Evolutionary conservation across 257 asterid genomes (phyloP).

Genomic region (Salvia hispanica): DNA sequence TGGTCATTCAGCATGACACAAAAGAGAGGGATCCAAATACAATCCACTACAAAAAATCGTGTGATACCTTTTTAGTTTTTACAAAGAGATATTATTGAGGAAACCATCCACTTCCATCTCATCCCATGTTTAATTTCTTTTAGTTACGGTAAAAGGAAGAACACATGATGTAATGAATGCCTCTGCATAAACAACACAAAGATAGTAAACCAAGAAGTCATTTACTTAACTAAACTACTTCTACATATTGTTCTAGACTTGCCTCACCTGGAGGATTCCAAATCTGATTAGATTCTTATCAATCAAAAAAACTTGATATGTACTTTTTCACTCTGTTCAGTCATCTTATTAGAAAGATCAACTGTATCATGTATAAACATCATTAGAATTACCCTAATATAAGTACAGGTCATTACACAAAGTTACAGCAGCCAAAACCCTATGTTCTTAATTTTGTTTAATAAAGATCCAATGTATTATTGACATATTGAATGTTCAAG

Average conservation of each 20-base stretch:
- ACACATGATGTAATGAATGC: not conserved
- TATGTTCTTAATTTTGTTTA: not conserved
- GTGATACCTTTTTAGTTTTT: not conserved
- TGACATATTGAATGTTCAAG: not conserved
- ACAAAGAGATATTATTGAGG: constrained; percentile 10
- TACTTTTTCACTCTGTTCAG: not conserved
- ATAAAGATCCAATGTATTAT: not conserved
- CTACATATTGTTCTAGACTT: not conserved
- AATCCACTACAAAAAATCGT: not conserved
- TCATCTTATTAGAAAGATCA: constrained; percentile 6
- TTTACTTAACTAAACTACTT: not conserved
- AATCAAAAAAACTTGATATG: not conserved
- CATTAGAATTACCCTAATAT: constrained; percentile 1
- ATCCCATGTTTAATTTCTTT: constrained; percentile 2
- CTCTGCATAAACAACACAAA: constrained; percentile 5
- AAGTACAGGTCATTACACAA: not conserved
- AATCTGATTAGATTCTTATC: constrained; percentile 5
- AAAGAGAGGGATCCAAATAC: constrained; percentile 7
- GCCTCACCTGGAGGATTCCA: not conserved
- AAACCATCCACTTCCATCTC: constrained; percentile 9
- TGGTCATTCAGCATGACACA: constrained; percentile 2
- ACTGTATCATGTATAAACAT: constrained; percentile 1
- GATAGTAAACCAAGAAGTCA: constrained; percentile 8
- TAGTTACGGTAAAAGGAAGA: constrained; percentile 1
- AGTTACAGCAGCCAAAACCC: not conserved